Conservation (phyloP, 2,329 filamentous ascomycete genomes). For the Aciculosporium take region DNA sequence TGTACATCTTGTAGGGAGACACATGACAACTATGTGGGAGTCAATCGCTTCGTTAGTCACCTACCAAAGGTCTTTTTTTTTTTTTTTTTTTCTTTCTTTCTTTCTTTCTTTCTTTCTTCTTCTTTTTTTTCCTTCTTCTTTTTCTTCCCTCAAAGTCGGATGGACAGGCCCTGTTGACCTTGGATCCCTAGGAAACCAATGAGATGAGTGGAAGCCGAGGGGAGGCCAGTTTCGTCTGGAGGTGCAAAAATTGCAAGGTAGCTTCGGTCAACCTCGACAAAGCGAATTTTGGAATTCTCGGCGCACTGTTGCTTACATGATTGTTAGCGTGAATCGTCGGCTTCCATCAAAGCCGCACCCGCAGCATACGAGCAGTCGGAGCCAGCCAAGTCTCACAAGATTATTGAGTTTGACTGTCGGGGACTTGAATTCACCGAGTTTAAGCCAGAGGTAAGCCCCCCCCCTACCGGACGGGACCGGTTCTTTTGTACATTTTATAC, state of each 20-base stretch:
- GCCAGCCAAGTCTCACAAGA: slow-evolving; percentile 59
- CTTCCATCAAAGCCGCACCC: slow-evolving; percentile 64
- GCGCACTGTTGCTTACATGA: background rate
- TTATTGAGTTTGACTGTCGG: slow-evolving; percentile 86
- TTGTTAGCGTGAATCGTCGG: slow-evolving; percentile 64
- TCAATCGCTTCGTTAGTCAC: slow-evolving; percentile 70
- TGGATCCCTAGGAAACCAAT: slow-evolving; percentile 57
- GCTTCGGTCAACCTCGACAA: background rate
- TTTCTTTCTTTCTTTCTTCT: background rate
- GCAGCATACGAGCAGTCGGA: slow-evolving; percentile 56
- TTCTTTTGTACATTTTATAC: slow-evolving; percentile 1
- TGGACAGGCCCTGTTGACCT: slow-evolving; percentile 6
- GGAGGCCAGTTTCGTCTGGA: slow-evolving; percentile 99
- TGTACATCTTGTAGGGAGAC: slow-evolving; percentile 94
- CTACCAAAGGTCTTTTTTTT: background rate
- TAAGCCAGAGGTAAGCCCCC: slow-evolving; percentile 58
- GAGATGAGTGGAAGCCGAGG: slow-evolving; percentile 87
- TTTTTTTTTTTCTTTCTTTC: background rate
- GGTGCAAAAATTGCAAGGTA: slow-evolving; percentile 95
- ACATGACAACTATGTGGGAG: slow-evolving; percentile 72
- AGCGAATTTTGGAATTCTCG: background rate
- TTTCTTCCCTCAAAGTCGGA: background rate
- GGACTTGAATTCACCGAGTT: slow-evolving; percentile 88
- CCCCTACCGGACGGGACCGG: background rate
- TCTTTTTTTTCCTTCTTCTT: background rate